These are phyloP conservation scores for Penicillium italicum DNA, from an alignment of 2,329 filamentous ascomycete genomes.

Conservation along the genomic window DNA sequence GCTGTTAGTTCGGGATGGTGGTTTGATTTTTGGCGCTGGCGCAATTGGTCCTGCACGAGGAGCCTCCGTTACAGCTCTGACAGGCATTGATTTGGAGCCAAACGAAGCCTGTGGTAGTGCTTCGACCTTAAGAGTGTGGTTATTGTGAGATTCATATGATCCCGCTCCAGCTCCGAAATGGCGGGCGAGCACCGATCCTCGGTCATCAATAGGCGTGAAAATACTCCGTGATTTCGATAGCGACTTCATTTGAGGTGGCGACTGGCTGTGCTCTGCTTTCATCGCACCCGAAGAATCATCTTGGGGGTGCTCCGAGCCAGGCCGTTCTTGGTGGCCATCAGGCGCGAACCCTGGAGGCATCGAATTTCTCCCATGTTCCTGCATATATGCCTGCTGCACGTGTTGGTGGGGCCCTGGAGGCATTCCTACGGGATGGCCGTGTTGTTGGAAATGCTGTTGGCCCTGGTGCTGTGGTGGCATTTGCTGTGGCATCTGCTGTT, in stretches of 20 bases:
- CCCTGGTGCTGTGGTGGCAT: constrained; percentile 41
- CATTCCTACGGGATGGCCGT: constrained; percentile 29
- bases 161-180: constrained; percentile 68
- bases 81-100: constrained; percentile 59
- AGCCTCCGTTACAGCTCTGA: constrained; percentile 48
- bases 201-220: constrained; percentile 95
- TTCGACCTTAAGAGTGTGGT: constrained; percentile 40
- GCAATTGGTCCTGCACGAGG: constrained; percentile 54
- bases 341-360: constrained; percentile 66
- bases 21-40: constrained; percentile 65
- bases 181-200: constrained; percentile 79
- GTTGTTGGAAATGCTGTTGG: constrained; percentile 40
- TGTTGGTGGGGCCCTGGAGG: constrained; percentile 45
- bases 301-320: constrained; percentile 55
- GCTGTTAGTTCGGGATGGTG: constrained; percentile 76
- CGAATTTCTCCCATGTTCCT: constrained; percentile 71
- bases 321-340: constrained; percentile 54
- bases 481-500: constrained; percentile 19
- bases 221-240: constrained; percentile 78
- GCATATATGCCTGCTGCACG: constrained; percentile 66
- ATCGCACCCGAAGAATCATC: constrained; percentile 47
- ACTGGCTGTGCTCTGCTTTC: constrained; percentile 42
- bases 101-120: constrained; percentile 42
- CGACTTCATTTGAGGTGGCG: constrained; percentile 61
- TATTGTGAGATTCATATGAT: constrained; percentile 46